Conservation (phyloP, 2,329 filamentous ascomycete genomes). For the Fusarium praegraminearum region DNA sequence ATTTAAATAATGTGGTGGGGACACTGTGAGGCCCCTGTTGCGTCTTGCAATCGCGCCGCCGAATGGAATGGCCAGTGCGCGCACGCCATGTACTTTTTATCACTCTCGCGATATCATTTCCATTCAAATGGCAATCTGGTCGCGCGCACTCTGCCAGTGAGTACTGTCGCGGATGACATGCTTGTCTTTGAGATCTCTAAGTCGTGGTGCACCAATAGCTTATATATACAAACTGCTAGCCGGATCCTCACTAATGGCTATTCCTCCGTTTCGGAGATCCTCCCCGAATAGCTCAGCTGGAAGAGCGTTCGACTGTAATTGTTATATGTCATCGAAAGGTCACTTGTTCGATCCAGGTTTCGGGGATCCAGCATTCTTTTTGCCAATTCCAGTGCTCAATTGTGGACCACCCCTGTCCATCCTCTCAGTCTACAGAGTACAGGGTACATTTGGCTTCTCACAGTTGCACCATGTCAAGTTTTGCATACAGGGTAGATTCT, state of each 20-base stretch:
- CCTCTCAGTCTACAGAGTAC: too few species aligned
- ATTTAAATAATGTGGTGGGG: background rate
- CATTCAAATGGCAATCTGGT: background rate
- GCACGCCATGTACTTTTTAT: background rate
- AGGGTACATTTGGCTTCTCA: too few species aligned
- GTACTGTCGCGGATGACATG: rapidly evolving
- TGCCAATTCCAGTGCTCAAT: background rate
- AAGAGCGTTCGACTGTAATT: conserved; percentile 38
- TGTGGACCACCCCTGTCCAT: too few species aligned
- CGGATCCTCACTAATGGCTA: background rate
- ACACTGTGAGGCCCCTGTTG: background rate
- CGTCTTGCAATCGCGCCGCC: rapidly evolving
- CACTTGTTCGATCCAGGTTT: conserved; percentile 39
- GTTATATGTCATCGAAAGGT: conserved; percentile 32
- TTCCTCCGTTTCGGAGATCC: conserved; percentile 8
- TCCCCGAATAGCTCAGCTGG: conserved; percentile 38
- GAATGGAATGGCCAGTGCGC: background rate
- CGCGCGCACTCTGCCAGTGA: too few species aligned
- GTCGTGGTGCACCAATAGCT: rapidly evolving
- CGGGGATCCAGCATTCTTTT: conserved; percentile 14
- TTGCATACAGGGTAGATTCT: too few species aligned
- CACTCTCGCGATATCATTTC: background rate
- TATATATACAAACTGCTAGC: rapidly evolving
- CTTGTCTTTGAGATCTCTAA: rapidly evolving
- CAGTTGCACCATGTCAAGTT: too few species aligned